Evolutionary conservation across 805 yeast genomes (phyloP).

Genomic region (Pichia sporocuriosa): DNA sequence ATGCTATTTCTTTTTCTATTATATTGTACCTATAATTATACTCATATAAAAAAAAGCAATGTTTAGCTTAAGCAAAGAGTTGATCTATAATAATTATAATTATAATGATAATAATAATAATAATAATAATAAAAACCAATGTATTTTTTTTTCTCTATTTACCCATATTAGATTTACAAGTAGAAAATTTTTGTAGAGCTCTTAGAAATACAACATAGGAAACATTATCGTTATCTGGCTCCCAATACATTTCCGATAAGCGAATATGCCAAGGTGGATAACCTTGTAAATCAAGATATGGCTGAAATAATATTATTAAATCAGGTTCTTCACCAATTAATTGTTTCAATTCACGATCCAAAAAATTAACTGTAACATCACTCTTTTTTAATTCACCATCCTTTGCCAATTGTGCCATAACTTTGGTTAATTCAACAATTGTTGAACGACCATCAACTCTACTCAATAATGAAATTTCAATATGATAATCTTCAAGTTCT

Average conservation of each 20-base stretch:
- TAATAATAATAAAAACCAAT: too few relatives aligned
- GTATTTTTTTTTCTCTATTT: too few relatives aligned
- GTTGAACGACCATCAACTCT: conserved; percentile 84
- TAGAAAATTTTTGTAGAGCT: conserved; percentile 67
- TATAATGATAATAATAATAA: too few relatives aligned
- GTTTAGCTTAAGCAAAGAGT: too few relatives aligned
- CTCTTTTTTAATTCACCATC: conserved; percentile 51
- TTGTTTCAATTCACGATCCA: conserved; percentile 67
- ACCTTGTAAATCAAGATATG: conserved; percentile 83
- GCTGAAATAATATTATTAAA: conserved; percentile 74
- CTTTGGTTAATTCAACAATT: conserved; percentile 78
- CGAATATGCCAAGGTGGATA: conserved; percentile 98
- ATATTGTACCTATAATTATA: too few relatives aligned
- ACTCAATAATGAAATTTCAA: conserved; percentile 63
- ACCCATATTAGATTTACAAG: conserved; percentile 85
- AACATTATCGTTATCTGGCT: conserved; percentile 75
- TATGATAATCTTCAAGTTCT: conserved; percentile 32
- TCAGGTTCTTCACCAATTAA: conserved; percentile 93
- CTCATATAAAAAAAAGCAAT: too few relatives aligned
- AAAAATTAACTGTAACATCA: conserved; percentile 67
- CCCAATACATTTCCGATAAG: conserved; percentile 85
- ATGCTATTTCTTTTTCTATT: too few relatives aligned
- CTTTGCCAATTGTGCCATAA: conserved; percentile 70
- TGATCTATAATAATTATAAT: too few relatives aligned
- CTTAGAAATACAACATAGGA: conserved; percentile 77